A percentile compares a stretch with the other conserved stretches of the same genome.
phyloP scores from a whole-genome alignment of 1,139 yeast species.

The Zhuliangozyma blackwelliae region DNA sequence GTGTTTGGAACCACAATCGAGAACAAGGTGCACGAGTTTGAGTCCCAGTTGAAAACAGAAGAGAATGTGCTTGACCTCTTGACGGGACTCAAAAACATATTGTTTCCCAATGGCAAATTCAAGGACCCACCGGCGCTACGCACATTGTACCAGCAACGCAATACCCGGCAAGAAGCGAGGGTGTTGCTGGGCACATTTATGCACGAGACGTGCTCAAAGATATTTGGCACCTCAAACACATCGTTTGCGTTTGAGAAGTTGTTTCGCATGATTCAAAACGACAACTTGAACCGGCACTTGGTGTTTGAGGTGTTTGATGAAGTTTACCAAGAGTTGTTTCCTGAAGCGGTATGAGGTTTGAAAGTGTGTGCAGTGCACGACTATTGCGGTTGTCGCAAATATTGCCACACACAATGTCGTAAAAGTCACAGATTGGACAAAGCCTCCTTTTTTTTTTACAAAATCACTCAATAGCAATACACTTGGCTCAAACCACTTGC shows the following conservation, averaged over 20 bases:
- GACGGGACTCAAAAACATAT: slow-evolving; percentile 33
- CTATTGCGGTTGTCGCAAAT: too few species aligned
- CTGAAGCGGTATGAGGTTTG: slow-evolving; percentile 14
- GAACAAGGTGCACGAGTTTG: slow-evolving; percentile 49
- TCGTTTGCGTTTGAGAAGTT: slow-evolving; percentile 56
- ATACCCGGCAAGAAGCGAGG: slow-evolving; percentile 57
- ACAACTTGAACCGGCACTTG: slow-evolving; percentile 62
- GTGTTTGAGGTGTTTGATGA: slow-evolving; percentile 47
- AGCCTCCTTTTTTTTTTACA: too few species aligned
- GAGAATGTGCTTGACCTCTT: slow-evolving; percentile 47
- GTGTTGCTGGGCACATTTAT: slow-evolving; percentile 53
- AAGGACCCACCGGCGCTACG: slow-evolving; percentile 43
- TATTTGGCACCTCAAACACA: slow-evolving; percentile 69
- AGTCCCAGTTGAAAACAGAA: slow-evolving; percentile 35
- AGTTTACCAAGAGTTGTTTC: slow-evolving; percentile 23
- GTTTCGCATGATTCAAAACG: slow-evolving; percentile 72
- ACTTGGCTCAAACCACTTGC: too few species aligned
- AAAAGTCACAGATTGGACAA: too few species aligned
- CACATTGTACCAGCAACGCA: slow-evolving; percentile 47
- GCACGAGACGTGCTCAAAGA: slow-evolving; percentile 63
- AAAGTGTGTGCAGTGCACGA: too few species aligned
- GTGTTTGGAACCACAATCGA: slow-evolving; percentile 86
- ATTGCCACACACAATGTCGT: too few species aligned
- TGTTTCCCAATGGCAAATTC: slow-evolving; percentile 69
- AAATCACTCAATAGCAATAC: too few species aligned